Percentiles rank a stretch among this genome's conserved stretches.
phyloP scores from a whole-genome alignment of 441 rosid genomes.

The Adansonia grandidieri region DNA sequence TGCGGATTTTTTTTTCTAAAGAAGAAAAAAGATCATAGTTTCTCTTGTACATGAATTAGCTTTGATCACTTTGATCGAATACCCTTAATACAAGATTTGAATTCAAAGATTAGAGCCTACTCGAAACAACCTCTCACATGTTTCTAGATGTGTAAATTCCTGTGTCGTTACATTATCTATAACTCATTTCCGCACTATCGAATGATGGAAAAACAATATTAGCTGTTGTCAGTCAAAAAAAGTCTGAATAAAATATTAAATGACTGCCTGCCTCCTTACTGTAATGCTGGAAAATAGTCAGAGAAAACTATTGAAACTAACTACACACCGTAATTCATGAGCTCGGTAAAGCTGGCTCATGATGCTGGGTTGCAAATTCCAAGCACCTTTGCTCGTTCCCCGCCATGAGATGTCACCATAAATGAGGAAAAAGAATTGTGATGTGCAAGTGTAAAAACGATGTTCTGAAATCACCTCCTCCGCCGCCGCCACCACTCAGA shows the following conservation, averaged over 20 bases:
- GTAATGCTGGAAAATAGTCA: neutral
- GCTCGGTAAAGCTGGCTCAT: conserved; percentile 22
- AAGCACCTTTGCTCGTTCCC: conserved; percentile 27
- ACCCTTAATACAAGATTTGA: neutral
- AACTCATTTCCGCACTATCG: neutral
- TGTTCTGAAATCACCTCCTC: conserved; percentile 37
- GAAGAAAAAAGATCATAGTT: neutral
- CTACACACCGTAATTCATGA: neutral
- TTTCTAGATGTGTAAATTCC: conserved; percentile 6
- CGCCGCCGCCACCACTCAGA: conserved; percentile 81
- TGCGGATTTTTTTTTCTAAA: neutral
- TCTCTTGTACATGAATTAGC: neutral
- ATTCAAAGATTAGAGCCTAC: conserved; percentile 14
- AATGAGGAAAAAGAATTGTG: conserved; percentile 21
- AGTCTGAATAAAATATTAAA: neutral
- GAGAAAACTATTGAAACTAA: neutral
- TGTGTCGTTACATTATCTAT: conserved; percentile 4
- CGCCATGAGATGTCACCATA: conserved; percentile 2
- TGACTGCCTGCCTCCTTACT: neutral
- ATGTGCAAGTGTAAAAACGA: conserved; percentile 35
- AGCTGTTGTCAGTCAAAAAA: neutral
- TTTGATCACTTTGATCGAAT: too few species aligned
- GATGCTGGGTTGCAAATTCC: conserved; percentile 14
- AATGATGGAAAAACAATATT: conserved; percentile 16
- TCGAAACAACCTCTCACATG: neutral